phyloP scores from a whole-genome alignment of 805 yeast species.

The Lipomyces mesembrius region DNA sequence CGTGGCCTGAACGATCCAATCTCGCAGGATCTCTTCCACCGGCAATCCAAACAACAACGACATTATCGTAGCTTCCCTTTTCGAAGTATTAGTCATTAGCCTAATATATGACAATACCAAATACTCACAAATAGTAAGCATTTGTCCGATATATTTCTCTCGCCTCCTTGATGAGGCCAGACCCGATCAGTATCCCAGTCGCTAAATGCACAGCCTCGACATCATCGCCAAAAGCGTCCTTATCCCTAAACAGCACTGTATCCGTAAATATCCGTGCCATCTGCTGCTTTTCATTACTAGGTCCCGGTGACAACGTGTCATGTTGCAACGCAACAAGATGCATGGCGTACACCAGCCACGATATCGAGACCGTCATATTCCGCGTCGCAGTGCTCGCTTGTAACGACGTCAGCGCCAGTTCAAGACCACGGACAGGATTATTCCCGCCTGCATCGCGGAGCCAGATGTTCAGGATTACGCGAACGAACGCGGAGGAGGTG shows the following conservation, averaged over 20 bases:
- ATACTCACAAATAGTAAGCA: constrained; percentile 27
- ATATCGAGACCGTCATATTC: constrained; percentile 35
- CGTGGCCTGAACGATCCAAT: constrained; percentile 27
- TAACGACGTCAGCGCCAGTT: constrained; percentile 9
- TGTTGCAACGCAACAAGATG: constrained; percentile 15
- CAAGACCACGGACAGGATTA: constrained; percentile 10
- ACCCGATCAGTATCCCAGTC: constrained; percentile 34
- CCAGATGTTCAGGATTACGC: constrained; percentile 27
- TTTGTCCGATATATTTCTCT: constrained; percentile 23
- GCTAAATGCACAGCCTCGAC: constrained; percentile 37
- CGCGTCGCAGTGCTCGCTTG: constrained; percentile 16
- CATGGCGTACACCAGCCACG: constrained; percentile 35
- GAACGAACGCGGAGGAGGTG: constrained; percentile 9
- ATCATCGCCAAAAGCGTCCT: constrained; percentile 33
- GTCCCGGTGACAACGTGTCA: background rate
- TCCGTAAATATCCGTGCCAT: constrained; percentile 26
- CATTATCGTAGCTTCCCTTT: constrained; percentile 30
- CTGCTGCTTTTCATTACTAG: constrained; percentile 2
- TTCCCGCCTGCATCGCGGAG: constrained; percentile 14
- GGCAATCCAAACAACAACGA: constrained; percentile 27
- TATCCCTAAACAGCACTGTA: constrained; percentile 26
- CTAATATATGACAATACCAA: background rate
- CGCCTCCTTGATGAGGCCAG: constrained; percentile 27
- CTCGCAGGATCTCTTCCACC: constrained; percentile 15
- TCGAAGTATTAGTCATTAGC: constrained; percentile 1